A percentile compares a stretch with the other conserved stretches of the same genome.
phyloP scores from a whole-genome alignment of 2,329 filamentous ascomycete species.

The Alternaria sp. region DNA sequence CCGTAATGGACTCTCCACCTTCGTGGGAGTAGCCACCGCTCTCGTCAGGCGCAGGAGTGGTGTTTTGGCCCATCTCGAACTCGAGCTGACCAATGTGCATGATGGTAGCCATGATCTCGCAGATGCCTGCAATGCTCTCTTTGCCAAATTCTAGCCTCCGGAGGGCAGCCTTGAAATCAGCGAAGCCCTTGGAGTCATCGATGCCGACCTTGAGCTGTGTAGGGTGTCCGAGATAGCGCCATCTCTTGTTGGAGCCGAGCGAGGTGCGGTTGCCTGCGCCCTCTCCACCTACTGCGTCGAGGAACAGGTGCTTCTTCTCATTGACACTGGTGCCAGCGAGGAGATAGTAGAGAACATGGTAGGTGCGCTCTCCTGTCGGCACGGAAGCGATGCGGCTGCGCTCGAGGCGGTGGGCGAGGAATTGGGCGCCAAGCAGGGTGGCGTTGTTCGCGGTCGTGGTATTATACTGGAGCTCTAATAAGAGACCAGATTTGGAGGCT shows the following conservation, averaged over 20 bases:
- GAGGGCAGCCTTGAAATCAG: constrained; percentile 95
- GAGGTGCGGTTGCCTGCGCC: constrained; percentile 63
- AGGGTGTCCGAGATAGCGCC: constrained; percentile 95
- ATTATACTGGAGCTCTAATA: constrained; percentile 97
- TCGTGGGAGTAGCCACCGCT: constrained; percentile 97
- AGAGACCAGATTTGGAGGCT: constrained; percentile 92
- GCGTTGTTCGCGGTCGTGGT: constrained; percentile 84
- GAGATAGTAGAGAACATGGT: constrained; percentile 95
- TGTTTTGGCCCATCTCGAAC: constrained; percentile 82
- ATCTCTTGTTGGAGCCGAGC: constrained; percentile 73
- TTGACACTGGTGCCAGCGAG: constrained; percentile 88
- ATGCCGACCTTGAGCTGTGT: constrained; percentile 97
- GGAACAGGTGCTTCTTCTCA: constrained; percentile 84
- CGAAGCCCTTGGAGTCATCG: constrained; percentile 93
- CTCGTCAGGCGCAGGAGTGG: constrained; percentile 81
- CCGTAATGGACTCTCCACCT: constrained; percentile 82
- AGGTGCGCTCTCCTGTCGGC: constrained; percentile 94
- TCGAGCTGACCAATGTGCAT: constrained; percentile 98
- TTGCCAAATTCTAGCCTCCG: constrained; percentile 93
- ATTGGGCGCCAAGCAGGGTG: constrained; percentile 88
- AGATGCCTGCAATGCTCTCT: constrained; percentile 94
- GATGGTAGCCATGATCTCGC: constrained; percentile 90
- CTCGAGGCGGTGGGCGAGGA: constrained; percentile 92
- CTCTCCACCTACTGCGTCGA: constrained; percentile 59
- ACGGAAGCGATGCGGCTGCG: constrained; percentile 89